Evolutionary conservation across 371 early-diverging fungal genomes (phyloP).

Genomic region (Mucor velutinosus): DNA sequence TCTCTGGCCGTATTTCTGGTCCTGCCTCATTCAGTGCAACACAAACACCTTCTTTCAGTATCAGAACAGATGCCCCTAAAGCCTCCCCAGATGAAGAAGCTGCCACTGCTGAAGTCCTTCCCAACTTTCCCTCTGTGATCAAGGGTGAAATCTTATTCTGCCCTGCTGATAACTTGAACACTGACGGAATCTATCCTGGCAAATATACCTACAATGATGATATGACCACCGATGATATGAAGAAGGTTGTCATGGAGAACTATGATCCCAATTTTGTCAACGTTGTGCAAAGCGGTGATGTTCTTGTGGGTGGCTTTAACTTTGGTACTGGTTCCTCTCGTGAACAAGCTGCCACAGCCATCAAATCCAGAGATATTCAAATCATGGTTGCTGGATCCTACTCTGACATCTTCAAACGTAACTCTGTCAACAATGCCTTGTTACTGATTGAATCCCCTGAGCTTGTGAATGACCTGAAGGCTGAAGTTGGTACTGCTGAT

Average conservation of each 20-base stretch:
- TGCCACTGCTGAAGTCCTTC: constrained; percentile 44
- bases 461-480: constrained; percentile 72
- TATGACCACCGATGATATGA: constrained; percentile 86
- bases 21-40: constrained; percentile 37
- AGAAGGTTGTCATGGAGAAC: constrained; percentile 95
- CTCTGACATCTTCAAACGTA: constrained; percentile 95
- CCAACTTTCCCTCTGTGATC: constrained; percentile 76
- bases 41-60: constrained; percentile 12
- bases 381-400: constrained; percentile 89
- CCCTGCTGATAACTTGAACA: constrained; percentile 91
- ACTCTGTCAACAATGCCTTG: constrained; percentile 95
- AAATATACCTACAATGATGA: constrained; percentile 90
- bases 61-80: constrained; percentile 27
- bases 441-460: constrained; percentile 86
- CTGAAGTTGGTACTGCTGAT: constrained; percentile 38
- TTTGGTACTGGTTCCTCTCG: constrained; percentile 97
- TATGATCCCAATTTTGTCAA: constrained; percentile 87
- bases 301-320: constrained; percentile 91
- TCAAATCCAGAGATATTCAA: constrained; percentile 83
- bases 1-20: constrained; percentile 78
- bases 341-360: constrained; percentile 96
- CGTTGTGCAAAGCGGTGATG: constrained; percentile 68
- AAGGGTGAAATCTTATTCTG: constrained; percentile 85
- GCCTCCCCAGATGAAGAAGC: constrained; percentile 13
- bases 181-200: constrained; percentile 96